Evolutionary conservation across 345 rosid genomes (phyloP).

Genomic region (Salix dunnii): DNA sequence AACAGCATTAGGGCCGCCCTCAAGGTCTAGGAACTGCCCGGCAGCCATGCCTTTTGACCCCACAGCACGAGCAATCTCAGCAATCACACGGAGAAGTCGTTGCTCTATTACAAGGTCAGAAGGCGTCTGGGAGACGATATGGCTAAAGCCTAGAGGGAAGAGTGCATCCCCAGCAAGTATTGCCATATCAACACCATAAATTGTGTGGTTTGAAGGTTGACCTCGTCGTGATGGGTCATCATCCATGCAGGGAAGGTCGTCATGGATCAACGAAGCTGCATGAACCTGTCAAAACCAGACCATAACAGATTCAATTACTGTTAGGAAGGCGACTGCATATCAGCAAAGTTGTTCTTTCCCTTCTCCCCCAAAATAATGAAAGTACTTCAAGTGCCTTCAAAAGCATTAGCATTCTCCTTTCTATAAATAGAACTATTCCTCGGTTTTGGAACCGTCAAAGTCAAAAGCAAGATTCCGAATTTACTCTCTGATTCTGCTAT

Average conservation of each 20-base stretch:
- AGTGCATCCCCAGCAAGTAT: conserved; percentile 96
- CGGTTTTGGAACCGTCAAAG: background rate
- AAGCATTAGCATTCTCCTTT: background rate
- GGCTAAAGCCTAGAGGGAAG: conserved; percentile 88
- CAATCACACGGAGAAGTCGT: conserved; percentile 60
- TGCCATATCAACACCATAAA: conserved; percentile 75
- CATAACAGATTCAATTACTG: background rate
- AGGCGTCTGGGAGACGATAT: conserved; percentile 78
- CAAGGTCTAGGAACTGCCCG: conserved; percentile 87
- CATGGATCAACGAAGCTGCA: conserved; percentile 84
- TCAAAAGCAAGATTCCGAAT: background rate
- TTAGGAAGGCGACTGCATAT: background rate
- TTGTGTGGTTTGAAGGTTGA: conserved; percentile 79
- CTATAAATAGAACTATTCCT: background rate
- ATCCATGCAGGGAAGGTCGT: conserved; percentile 97
- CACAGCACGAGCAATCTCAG: conserved; percentile 88
- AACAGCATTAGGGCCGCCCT: conserved; percentile 57
- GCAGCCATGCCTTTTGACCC: conserved; percentile 98
- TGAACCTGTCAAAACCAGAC: conserved; percentile 51
- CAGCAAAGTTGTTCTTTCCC: background rate
- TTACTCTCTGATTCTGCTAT: background rate
- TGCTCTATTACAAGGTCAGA: conserved; percentile 60
- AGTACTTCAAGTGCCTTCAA: background rate
- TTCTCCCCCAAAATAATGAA: background rate
- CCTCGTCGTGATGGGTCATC: conserved; percentile 81